phyloP scores from a whole-genome alignment of 345 rosid species.

The Bretschneidera sinensis region DNA sequence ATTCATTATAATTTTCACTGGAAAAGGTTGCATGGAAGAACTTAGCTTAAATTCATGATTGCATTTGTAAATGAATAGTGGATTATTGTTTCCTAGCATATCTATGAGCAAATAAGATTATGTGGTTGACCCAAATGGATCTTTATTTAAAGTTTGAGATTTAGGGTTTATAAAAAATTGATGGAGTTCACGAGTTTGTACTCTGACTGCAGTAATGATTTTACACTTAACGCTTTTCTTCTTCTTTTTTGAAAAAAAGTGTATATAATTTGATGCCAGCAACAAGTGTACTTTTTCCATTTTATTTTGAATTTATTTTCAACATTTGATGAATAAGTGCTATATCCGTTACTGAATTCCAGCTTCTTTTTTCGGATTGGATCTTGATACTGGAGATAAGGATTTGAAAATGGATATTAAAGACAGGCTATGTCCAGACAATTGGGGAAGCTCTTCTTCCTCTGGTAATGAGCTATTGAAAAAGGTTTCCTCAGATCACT shows the following conservation, averaged over 20 bases:
- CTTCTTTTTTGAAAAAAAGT: no score
- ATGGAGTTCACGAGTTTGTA: neutral
- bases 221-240: no score
- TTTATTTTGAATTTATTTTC: slow-evolving; percentile 1
- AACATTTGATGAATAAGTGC: slow-evolving; percentile 12
- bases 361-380: neutral
- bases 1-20: no score
- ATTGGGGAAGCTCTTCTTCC: slow-evolving; percentile 49
- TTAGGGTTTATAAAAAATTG: neutral
- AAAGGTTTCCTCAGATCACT: slow-evolving; percentile 25
- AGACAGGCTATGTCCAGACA: slow-evolving; percentile 37
- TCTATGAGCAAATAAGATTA: no score
- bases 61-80: no score
- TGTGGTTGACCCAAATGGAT: neutral
- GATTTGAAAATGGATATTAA: slow-evolving; percentile 49
- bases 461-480: slow-evolving; percentile 30
- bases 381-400: slow-evolving; percentile 9
- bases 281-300: neutral
- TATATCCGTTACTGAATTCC: neutral
- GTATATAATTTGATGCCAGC: neutral
- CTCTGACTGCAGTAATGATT: no score
- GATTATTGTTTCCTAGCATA: no score
- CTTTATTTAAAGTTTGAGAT: neutral
- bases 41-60: no score
- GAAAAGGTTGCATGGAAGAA: no score